Evolutionary conservation across 257 asterid genomes (phyloP), one percentile per base, ranked within the genome.

Genomic region (Plectranthus barbatus): DNA sequence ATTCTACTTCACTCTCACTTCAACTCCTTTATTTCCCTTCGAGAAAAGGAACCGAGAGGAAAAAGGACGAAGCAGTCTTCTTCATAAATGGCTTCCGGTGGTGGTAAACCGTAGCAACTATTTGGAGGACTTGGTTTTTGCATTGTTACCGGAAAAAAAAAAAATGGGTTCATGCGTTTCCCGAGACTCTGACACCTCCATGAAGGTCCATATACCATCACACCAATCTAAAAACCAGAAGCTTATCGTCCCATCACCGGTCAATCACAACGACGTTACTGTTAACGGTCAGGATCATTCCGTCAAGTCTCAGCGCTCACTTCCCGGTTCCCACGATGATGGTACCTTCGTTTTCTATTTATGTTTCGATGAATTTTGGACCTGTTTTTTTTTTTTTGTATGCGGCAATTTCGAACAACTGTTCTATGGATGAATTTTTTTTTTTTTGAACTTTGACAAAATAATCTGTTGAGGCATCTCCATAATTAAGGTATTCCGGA

Each of bases 101-200:
- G 37, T 51, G 29, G 46, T 64, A n/a, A 26, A 55, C 49, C 19
- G 29, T 6, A 11, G 7, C 18, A 15, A 37, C 19, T 23, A 13
- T 7, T 62, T 9, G 12, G 14, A 68, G 29, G 36, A 13, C 34
- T 11, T 17, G n/a, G 11, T 29, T 45, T 15, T 54, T 41, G 26
- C 57, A 7, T 41, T 23, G 21, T 39, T 60, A 3, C 6, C 12
- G 56, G 4, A n/a, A n/a, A n/a, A 26, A 26, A 11, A 41, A 6
- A 26, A 64, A 6, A 75, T 79, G 80, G 80, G 83, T 29, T 72
- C 78, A 5, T 75, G 78, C 57, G 69, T 68, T 55, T 79, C 83
- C 39, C 67, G 39, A 36, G 65, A 67, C 49, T 54, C 82, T 2
- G 79, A 74, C 1, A 68, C 94, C 49, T 78, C 80, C 56, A 45